Conservation (phyloP, 2,329 filamentous ascomycete species). For the Talaromyces sp. region DNA sequence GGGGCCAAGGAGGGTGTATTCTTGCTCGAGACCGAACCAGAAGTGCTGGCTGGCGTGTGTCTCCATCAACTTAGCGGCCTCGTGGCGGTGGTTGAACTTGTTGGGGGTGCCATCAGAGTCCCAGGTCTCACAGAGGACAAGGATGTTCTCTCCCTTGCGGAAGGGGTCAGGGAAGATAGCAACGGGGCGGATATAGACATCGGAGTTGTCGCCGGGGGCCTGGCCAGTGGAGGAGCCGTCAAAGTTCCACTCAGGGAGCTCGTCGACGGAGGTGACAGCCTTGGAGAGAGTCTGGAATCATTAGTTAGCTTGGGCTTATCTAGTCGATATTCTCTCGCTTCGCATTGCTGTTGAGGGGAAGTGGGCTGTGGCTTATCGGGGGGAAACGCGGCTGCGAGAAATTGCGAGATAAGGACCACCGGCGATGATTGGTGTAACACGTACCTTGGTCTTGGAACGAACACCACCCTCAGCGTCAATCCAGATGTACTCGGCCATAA, state of each 20-base stretch:
- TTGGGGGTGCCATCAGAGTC: constrained; percentile 91
- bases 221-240: constrained; percentile 89
- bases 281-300: constrained; percentile 58
- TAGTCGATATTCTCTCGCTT: background rate
- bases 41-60: constrained; percentile 76
- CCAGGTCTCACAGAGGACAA: constrained; percentile 94
- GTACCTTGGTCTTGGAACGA: constrained; percentile 94
- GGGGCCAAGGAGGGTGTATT: constrained; percentile 89
- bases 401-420: constrained; percentile 12
- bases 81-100: constrained; percentile 97
- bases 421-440: constrained; percentile 37
- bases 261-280: constrained; percentile 56
- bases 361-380: constrained; percentile 22
- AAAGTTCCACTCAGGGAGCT: constrained; percentile 77
- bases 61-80: constrained; percentile 86
- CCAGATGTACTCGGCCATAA: constrained; percentile 98
- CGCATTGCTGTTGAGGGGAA: constrained; percentile 12
- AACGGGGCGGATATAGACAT: constrained; percentile 91
- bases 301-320: background rate
- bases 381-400: constrained; percentile 4
- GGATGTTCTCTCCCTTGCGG: constrained; percentile 83
- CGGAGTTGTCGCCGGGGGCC: constrained; percentile 91
- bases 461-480: constrained; percentile 78
- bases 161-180: constrained; percentile 91
- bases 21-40: constrained; percentile 98